Conservation (phyloP, 176 grass and related monocot species). For the Cenchrus americanus region DNA sequence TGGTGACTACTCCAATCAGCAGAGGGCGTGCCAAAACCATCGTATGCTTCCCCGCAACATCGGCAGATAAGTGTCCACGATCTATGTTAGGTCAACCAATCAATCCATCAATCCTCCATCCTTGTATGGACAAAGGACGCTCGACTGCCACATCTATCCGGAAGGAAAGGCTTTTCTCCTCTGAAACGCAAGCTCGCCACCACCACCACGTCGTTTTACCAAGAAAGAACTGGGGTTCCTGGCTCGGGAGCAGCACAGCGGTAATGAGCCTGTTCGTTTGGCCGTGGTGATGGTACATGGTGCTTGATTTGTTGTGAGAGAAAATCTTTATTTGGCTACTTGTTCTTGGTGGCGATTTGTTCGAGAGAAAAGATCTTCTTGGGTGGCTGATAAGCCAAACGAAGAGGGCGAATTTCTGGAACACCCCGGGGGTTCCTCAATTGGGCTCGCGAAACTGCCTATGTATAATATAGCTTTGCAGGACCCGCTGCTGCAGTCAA, state of each 20-base stretch:
- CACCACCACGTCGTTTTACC: neutral
- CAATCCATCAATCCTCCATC: neutral
- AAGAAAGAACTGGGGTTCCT: constrained; percentile 22
- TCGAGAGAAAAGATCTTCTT: too few species aligned
- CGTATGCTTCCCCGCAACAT: neutral
- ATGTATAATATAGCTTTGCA: neutral
- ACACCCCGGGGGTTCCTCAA: neutral
- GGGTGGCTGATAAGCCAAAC: too few species aligned
- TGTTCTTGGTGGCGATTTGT: too few species aligned
- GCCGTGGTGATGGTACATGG: too few species aligned
- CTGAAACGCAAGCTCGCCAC: neutral
- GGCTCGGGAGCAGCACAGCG: neutral
- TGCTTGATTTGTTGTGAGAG: too few species aligned
- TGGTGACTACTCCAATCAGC: neutral
- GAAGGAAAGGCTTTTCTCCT: neutral
- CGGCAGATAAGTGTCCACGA: neutral
- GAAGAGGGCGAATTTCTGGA: too few species aligned
- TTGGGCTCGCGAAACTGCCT: neutral
- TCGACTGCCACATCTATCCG: neutral
- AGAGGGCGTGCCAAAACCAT: constrained; percentile 1
- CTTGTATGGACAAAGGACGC: constrained; percentile 3
- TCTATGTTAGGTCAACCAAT: neutral
- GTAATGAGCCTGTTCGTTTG: too few species aligned
- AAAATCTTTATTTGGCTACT: too few species aligned
- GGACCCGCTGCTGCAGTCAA: neutral